These are phyloP conservation scores for Nyctanthes arbortristis DNA, from an alignment of 257 asterid genomes.

Conservation along the genomic window DNA sequence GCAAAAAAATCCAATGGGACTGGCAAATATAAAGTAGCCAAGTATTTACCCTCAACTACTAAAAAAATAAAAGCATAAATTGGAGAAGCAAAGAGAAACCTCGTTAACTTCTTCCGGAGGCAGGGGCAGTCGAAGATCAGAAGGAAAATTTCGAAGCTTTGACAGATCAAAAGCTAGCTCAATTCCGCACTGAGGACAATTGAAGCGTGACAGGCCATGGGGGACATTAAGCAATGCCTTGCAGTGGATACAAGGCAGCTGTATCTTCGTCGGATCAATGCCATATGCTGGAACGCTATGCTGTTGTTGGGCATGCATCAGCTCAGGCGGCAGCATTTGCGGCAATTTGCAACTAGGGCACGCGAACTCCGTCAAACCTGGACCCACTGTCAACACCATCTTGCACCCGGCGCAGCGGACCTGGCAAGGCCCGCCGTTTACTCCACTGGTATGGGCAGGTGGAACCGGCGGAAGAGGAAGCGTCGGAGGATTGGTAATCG, in stretches of 20 bases:
- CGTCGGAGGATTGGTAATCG: slow-evolving; percentile 30
- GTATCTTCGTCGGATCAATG: slow-evolving; percentile 97
- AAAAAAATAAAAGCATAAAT: not conserved
- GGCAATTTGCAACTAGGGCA: slow-evolving; percentile 95
- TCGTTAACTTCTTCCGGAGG: slow-evolving; percentile 90
- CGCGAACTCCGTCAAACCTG: slow-evolving; percentile 77
- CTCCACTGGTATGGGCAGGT: slow-evolving; percentile 34
- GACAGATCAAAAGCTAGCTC: slow-evolving; percentile 79
- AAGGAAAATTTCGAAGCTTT: slow-evolving; percentile 53
- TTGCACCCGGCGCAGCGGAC: slow-evolving; percentile 98
- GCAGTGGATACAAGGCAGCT: slow-evolving; percentile 89
- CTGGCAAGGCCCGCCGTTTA: slow-evolving; percentile 56
- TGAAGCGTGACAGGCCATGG: slow-evolving; percentile 78
- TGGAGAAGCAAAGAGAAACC: slow-evolving; percentile 40
- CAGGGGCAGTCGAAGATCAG: slow-evolving; percentile 36
- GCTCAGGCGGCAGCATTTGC: slow-evolving; percentile 97
- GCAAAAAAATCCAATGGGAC: not conserved
- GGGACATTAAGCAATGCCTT: slow-evolving; percentile 94
- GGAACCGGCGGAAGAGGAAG: slow-evolving; percentile 42
- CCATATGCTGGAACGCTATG: slow-evolving; percentile 74
- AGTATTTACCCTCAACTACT: slow-evolving; percentile 5
- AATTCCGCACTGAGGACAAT: slow-evolving; percentile 85
- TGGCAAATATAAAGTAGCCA: not conserved
- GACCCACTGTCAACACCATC: slow-evolving; percentile 72
- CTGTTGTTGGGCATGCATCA: slow-evolving; percentile 51